phyloP scores from a whole-genome alignment of 1,284 basidiomycete genomes.

The Psilocybe mexicana region DNA sequence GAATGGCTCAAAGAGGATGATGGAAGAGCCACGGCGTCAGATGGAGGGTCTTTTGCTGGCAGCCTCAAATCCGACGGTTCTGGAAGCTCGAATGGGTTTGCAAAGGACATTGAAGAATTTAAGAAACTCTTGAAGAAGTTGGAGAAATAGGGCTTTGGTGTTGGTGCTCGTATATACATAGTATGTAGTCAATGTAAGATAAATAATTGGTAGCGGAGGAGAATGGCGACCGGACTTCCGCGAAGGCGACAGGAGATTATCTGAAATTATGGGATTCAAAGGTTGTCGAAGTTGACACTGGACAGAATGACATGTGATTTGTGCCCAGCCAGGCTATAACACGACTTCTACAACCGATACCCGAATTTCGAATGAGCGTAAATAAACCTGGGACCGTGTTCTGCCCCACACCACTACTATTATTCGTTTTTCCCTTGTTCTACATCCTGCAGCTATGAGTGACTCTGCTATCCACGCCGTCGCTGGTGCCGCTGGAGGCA shows the following conservation, averaged over 20 bases:
- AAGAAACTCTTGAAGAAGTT: conserved; percentile 56
- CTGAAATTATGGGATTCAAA: neutral
- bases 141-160: conserved; percentile 21
- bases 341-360: conserved; percentile 19
- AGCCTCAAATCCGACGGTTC: conserved; percentile 29
- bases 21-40: conserved; percentile 51
- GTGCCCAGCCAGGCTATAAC: conserved; percentile 8
- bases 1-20: conserved; percentile 78
- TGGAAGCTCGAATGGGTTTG: conserved; percentile 55
- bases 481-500: conserved; percentile 90
- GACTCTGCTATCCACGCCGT: conserved; percentile 90
- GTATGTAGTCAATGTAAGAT: neutral
- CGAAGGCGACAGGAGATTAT: too few species aligned
- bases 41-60: conserved; percentile 46
- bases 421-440: conserved; percentile 6
- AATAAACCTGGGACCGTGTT: conserved; percentile 8
- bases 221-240: neutral
- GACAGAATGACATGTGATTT: conserved; percentile 31
- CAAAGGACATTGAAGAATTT: conserved; percentile 69
- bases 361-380: conserved; percentile 15
- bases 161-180: neutral
- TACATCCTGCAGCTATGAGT: conserved; percentile 44
- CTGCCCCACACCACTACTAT: conserved; percentile 4
- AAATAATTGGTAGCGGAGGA: neutral
- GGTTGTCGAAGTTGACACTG: neutral